Evolutionary conservation across 2,329 filamentous ascomycete genomes (phyloP).

Genomic region (Neonectria punicea): DNA sequence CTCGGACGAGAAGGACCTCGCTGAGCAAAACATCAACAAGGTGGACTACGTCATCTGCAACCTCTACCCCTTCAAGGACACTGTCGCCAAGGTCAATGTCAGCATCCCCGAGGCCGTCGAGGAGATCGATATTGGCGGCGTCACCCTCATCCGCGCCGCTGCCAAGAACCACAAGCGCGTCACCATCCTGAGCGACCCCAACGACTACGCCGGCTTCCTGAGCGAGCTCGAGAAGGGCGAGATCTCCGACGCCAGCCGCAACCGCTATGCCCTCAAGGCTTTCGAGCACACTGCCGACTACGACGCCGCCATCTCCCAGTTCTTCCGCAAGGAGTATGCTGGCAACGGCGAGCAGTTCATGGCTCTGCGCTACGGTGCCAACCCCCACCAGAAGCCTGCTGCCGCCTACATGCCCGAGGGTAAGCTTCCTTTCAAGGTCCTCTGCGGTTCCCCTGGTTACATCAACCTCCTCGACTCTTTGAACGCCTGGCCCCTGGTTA

Average conservation of each 20-base stretch:
- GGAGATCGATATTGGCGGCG: constrained; percentile 98
- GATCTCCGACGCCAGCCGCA: constrained; percentile 85
- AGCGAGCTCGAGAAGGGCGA: constrained; percentile 89
- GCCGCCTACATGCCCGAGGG: constrained; percentile 80
- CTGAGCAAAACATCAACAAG: constrained; percentile 93
- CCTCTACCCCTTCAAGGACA: constrained; percentile 99
- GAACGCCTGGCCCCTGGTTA: constrained; percentile 96
- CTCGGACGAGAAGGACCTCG: constrained; percentile 96
- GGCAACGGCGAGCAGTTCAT: constrained; percentile 84
- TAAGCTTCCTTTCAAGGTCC: constrained; percentile 92
- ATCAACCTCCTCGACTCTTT: constrained; percentile 97
- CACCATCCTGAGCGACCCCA: constrained; percentile 93
- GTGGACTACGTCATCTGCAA: constrained; percentile 98
- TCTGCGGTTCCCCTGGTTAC: constrained; percentile 90
- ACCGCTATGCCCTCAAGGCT: constrained; percentile 93
- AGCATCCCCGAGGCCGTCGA: constrained; percentile 97
- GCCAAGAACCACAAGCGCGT: constrained; percentile 98
- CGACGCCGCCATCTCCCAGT: constrained; percentile 91
- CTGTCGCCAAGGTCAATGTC: constrained; percentile 95
- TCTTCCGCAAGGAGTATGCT: constrained; percentile 98
- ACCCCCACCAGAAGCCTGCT: constrained; percentile 98
- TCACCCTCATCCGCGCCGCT: constrained; percentile 93
- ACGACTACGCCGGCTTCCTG: constrained; percentile 94
- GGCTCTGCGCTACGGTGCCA: constrained; percentile 91
- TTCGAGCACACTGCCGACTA: constrained; percentile 99